Evolutionary conservation across 768 basidiomycete genomes (phyloP).

Genomic region (Fibroporia radiculosa): DNA sequence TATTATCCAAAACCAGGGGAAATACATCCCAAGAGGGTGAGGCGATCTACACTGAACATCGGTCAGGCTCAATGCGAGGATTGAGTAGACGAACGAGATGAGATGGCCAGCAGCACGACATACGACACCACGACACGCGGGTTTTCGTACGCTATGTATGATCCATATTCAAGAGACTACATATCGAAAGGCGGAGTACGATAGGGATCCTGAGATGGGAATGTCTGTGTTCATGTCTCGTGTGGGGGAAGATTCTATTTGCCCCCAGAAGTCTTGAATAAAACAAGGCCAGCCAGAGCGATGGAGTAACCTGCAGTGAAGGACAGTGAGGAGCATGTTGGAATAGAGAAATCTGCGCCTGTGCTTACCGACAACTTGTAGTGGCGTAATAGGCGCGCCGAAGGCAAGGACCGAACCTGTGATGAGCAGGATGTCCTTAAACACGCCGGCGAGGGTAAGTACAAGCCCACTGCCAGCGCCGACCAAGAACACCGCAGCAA

Average conservation of each 20-base stretch:
- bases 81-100: neutral
- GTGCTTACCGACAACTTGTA: conserved; percentile 76
- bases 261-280: conserved; percentile 73
- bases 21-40: neutral
- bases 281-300: conserved; percentile 74
- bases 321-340: conserved; percentile 65
- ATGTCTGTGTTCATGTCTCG: neutral
- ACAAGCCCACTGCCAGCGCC: conserved; percentile 83
- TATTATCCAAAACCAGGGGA: neutral
- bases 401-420: conserved; percentile 85
- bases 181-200: neutral
- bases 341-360: conserved; percentile 68
- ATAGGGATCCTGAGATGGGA: neutral
- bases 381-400: conserved; percentile 65
- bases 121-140: no score
- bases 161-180: neutral
- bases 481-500: conserved; percentile 92
- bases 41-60: neutral
- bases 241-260: conserved; percentile 34
- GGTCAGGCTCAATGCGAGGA: neutral
- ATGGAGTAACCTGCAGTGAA: conserved; percentile 68
- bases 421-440: conserved; percentile 89
- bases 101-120: neutral
- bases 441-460: conserved; percentile 85
- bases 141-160: no score